phyloP scores from a whole-genome alignment of 371 early-diverging fungal genomes.

The Parasitella parasitica region DNA sequence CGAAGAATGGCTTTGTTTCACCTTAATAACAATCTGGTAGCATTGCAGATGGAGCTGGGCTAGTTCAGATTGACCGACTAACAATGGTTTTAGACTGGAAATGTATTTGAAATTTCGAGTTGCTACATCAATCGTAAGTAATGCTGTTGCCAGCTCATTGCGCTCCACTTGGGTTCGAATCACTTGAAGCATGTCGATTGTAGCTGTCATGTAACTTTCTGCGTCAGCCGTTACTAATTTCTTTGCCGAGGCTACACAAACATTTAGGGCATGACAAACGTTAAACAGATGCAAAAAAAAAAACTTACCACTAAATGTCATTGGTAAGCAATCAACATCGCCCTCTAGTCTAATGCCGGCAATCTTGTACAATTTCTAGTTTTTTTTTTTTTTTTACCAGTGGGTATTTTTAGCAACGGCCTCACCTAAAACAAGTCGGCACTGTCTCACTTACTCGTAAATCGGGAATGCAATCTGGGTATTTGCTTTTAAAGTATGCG shows the following conservation, averaged over 20 bases:
- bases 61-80: constrained; percentile 46
- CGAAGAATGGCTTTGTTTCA: constrained; percentile 43
- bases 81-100: constrained; percentile 38
- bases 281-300: neutral
- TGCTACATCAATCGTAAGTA: constrained; percentile 29
- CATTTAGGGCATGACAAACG: neutral
- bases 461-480: constrained; percentile 66
- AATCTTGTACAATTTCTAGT: constrained; percentile 28
- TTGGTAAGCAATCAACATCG: constrained; percentile 29
- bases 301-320: constrained; percentile 24
- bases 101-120: constrained; percentile 46
- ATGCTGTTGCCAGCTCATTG: constrained; percentile 19
- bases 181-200: constrained; percentile 23
- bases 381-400: neutral
- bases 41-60: constrained; percentile 54
- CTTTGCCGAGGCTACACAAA: constrained; percentile 14
- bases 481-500: constrained; percentile 71
- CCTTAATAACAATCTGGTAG: constrained; percentile 41
- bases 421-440: neutral
- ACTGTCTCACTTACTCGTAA: constrained; percentile 39
- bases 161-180: constrained; percentile 21
- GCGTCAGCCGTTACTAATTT: constrained; percentile 25
- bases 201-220: constrained; percentile 29
- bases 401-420: no score
- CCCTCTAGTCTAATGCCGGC: constrained; percentile 29